Evolutionary conservation across 352 stramenopile species (phyloP).

Genomic region (Phytopythium helicoides): DNA sequence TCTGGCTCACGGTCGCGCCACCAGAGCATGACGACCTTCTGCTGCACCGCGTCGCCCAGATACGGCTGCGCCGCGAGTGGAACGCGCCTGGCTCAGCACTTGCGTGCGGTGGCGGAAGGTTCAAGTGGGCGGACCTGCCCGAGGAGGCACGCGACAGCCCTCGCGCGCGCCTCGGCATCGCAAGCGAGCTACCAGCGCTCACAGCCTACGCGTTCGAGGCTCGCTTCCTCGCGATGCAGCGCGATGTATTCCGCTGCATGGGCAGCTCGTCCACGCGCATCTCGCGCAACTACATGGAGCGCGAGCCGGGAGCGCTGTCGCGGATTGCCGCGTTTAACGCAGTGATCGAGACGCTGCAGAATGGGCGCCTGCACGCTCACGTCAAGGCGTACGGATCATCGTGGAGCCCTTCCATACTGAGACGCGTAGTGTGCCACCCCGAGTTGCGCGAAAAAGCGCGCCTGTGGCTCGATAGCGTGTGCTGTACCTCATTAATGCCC

Average conservation of each 20-base stretch:
- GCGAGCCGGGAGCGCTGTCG: conserved; percentile 3
- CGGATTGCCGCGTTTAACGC: conserved; percentile 8
- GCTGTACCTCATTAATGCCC: neutral
- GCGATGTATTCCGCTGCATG: neutral
- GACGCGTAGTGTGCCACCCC: conserved; percentile 4
- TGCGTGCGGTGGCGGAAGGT: no score
- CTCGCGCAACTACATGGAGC: conserved; percentile 7
- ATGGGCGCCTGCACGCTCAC: conserved; percentile 17
- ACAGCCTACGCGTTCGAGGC: conserved; percentile 8
- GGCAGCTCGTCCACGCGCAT: neutral
- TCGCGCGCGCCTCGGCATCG: conserved; percentile 3
- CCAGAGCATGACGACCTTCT: conserved; percentile 21
- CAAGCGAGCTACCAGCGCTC: conserved; percentile 9
- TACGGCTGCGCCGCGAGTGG: neutral
- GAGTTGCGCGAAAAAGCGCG: neutral
- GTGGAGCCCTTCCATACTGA: conserved; percentile 8
- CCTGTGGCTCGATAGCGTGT: no score
- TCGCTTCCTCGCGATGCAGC: no score
- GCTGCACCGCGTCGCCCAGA: conserved; percentile 7
- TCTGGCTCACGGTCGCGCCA: conserved; percentile 19
- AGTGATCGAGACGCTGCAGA: conserved; percentile 15
- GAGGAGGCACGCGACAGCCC: neutral
- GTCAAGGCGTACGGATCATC: conserved; percentile 8
- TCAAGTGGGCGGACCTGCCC: no score
- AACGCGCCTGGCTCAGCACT: conserved; percentile 1